Evolutionary conservation across 345 rosid genomes (phyloP).

Genomic region (Noccaea caerulescens): DNA sequence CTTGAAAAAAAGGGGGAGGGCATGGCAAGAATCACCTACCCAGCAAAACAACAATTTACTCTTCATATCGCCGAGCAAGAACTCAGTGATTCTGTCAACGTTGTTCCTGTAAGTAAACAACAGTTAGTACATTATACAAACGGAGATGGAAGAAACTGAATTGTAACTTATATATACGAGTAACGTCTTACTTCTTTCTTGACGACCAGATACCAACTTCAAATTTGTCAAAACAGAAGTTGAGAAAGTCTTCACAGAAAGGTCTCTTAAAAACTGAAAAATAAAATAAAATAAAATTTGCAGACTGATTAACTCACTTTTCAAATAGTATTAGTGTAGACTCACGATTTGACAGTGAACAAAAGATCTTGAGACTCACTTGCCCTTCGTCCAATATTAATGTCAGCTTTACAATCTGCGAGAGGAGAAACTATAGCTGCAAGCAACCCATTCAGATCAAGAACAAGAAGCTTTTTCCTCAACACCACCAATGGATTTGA

Average conservation of each 20-base stretch:
- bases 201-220: constrained; percentile 71
- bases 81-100: constrained; percentile 58
- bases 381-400: constrained; percentile 54
- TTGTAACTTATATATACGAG: not conserved
- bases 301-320: not conserved
- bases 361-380: constrained; percentile 49
- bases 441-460: constrained; percentile 90
- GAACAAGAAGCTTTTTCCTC: constrained; percentile 69
- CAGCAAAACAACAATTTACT: constrained; percentile 76
- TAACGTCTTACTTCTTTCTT: constrained; percentile 33
- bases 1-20: not conserved
- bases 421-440: constrained; percentile 64
- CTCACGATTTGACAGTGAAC: not conserved
- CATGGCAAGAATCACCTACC: constrained; percentile 52
- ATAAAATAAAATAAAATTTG: constrained; percentile 16
- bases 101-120: constrained; percentile 54
- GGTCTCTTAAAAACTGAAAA: constrained; percentile 62
- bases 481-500: not conserved
- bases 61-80: constrained; percentile 79
- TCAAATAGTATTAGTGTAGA: not conserved
- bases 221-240: constrained; percentile 66
- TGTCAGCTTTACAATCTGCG: constrained; percentile 53
- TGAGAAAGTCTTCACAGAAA: constrained; percentile 52
- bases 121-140: not conserved
- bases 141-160: not conserved